phyloP scores from a whole-genome alignment of 1,284 basidiomycete genomes.

The Austropuccinia psidii region DNA sequence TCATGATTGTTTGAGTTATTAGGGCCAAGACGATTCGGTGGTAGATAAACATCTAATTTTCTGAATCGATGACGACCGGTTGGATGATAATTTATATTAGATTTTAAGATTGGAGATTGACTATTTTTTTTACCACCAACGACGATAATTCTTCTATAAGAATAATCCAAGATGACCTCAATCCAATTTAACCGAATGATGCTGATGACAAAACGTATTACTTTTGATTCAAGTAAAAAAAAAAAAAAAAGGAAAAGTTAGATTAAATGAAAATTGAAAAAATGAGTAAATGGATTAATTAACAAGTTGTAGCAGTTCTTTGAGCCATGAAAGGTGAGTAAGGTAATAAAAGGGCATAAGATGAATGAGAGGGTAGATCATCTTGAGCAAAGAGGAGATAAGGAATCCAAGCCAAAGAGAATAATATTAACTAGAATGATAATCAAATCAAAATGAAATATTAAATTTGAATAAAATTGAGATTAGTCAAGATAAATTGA shows the following conservation, averaged over 20 bases:
- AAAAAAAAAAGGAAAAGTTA: too few relatives aligned
- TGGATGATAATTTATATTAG: constrained; percentile 38
- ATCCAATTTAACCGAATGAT: not conserved
- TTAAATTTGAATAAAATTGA: not conserved
- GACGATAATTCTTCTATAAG: constrained; percentile 15
- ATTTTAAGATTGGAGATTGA: not conserved
- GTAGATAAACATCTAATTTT: constrained; percentile 14
- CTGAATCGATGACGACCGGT: constrained; percentile 44
- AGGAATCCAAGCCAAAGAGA: constrained; percentile 41
- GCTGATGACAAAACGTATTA: not conserved
- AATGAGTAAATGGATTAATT: constrained; percentile 43
- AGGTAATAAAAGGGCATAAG: constrained; percentile 43
- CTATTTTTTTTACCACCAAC: not conserved
- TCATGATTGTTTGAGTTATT: too few relatives aligned
- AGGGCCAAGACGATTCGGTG: too few relatives aligned
- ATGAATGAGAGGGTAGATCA: constrained; percentile 38
- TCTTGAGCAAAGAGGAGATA: constrained; percentile 41
- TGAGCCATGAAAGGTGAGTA: constrained; percentile 44
- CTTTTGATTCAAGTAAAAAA: not conserved
- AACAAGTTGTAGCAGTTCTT: constrained; percentile 44
- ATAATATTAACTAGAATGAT: constrained; percentile 42
- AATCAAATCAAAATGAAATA: not conserved
- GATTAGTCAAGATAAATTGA: not conserved
- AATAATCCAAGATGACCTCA: constrained; percentile 28
- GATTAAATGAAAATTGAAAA: constrained; percentile 40